phyloP scores from a whole-genome alignment of 2,329 filamentous ascomycete species.

The Phaeosphaeriaceae sp. region DNA sequence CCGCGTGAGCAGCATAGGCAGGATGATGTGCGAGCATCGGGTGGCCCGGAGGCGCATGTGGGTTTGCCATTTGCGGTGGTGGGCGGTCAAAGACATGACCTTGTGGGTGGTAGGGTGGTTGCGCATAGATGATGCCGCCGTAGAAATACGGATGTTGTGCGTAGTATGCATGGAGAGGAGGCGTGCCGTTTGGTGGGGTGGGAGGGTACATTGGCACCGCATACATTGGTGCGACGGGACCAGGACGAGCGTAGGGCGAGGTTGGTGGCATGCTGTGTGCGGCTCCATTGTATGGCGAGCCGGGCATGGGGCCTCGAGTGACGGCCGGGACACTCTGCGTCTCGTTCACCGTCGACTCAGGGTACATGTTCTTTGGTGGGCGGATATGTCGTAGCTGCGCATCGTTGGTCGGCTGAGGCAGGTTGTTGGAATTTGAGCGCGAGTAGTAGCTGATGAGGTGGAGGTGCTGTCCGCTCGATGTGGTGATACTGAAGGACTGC shows the following conservation, averaged over 20 bases:
- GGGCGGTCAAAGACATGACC: constrained; percentile 42
- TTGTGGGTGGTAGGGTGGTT: constrained; percentile 36
- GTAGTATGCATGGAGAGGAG: constrained; percentile 50
- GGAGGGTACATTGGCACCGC: constrained; percentile 50
- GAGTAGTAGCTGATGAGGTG: constrained; percentile 98
- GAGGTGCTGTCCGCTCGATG: constrained; percentile 85
- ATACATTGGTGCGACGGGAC: constrained; percentile 51
- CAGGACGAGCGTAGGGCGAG: constrained; percentile 55
- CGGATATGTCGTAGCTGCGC: constrained; percentile 80
- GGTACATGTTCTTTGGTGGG: constrained; percentile 94
- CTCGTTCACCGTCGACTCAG: constrained; percentile 92
- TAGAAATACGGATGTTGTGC: constrained; percentile 44
- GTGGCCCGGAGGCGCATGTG: constrained; percentile 45
- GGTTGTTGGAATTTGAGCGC: constrained; percentile 75
- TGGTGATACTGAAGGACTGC: constrained; percentile 99
- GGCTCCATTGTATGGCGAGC: constrained; percentile 61
- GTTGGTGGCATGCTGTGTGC: constrained; percentile 63
- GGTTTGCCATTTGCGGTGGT: constrained; percentile 49
- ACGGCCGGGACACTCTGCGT: constrained; percentile 80
- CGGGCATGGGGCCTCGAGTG: constrained; percentile 74
- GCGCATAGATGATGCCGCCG: constrained; percentile 42
- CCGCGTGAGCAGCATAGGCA: constrained; percentile 34
- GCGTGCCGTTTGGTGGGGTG: constrained; percentile 50
- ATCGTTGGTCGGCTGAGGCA: constrained; percentile 84
- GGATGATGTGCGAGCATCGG: constrained; percentile 37